Conservation (phyloP, 192 early-diverging fungal species). For the Thamnidium elegans region DNA sequence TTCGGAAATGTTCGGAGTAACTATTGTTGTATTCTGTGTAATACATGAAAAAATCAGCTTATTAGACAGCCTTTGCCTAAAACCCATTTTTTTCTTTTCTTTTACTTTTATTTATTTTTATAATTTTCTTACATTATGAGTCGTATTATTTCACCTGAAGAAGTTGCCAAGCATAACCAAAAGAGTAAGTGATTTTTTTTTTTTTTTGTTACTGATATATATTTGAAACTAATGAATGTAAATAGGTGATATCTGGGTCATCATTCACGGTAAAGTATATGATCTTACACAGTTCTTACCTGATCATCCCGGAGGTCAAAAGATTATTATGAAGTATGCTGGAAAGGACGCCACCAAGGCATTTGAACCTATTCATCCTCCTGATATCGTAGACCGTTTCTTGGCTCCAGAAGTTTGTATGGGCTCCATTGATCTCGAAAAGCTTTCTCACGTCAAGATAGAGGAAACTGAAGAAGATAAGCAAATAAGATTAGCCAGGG, state of each 20-base stretch:
- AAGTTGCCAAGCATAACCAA: slow-evolving; percentile 38
- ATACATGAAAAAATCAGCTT: no score
- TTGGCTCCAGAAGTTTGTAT: slow-evolving; percentile 50
- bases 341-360: slow-evolving; percentile 67
- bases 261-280: slow-evolving; percentile 63
- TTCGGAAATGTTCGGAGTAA: no score
- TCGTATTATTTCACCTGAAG: slow-evolving; percentile 12
- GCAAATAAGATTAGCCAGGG: slow-evolving; percentile 20
- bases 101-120: no score
- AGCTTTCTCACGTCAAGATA: slow-evolving; percentile 17
- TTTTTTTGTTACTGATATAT: not conserved
- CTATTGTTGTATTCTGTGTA: no score
- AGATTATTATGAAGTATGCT: slow-evolving; percentile 61
- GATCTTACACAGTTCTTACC: slow-evolving; percentile 58
- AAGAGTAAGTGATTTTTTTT: slow-evolving; percentile 35
- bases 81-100: no score
- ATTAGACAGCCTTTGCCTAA: no score
- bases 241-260: slow-evolving; percentile 54
- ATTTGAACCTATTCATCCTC: slow-evolving; percentile 65
- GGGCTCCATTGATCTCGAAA: slow-evolving; percentile 50
- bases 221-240: not conserved
- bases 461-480: slow-evolving; percentile 42
- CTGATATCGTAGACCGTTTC: slow-evolving; percentile 56
- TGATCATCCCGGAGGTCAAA: slow-evolving; percentile 58
- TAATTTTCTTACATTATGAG: not conserved